A percentile compares a stretch with the other conserved stretches of the same genome.
Evolutionary conservation across 106 monocot species (phyloP).

Genomic region (Dendrobium officinale): DNA sequence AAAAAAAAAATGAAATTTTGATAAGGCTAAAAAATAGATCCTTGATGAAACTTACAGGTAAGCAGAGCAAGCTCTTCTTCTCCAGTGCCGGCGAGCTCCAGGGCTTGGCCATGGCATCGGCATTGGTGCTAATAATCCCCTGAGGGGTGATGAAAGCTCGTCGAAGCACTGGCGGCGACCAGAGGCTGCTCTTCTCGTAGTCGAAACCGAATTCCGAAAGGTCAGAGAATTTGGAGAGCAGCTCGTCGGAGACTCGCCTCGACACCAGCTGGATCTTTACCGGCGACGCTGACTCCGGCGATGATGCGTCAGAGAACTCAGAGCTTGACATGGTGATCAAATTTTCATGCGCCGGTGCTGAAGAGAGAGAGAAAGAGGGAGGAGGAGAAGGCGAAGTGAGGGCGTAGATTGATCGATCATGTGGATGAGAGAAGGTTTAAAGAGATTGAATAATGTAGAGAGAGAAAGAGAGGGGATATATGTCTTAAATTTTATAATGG

Average conservation of each 20-base stretch:
- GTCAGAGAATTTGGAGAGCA: constrained; percentile 48
- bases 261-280: constrained; percentile 30
- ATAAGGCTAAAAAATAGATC: too few relatives aligned
- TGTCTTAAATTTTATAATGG: too few relatives aligned
- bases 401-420: background rate
- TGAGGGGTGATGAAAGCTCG: constrained; percentile 11
- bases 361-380: too few relatives aligned
- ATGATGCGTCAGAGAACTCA: background rate
- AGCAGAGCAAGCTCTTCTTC: background rate
- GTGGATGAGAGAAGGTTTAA: too few relatives aligned
- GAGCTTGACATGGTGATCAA: background rate
- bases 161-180: constrained; percentile 40
- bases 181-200: constrained; percentile 48
- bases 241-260: constrained; percentile 25
- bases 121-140: constrained; percentile 11
- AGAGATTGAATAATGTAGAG: too few relatives aligned
- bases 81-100: background rate
- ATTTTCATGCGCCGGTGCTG: background rate
- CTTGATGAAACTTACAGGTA: background rate
- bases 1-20: too few relatives aligned
- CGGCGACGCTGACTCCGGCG: background rate
- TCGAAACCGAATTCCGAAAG: constrained; percentile 39
- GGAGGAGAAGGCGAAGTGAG: background rate
- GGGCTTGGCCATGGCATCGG: background rate
- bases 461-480: too few relatives aligned